Evolutionary conservation across 169 alveolate genomes (phyloP), one percentile per base, ranked within the genome.

Genomic region (Plasmodium relictum): DNA sequence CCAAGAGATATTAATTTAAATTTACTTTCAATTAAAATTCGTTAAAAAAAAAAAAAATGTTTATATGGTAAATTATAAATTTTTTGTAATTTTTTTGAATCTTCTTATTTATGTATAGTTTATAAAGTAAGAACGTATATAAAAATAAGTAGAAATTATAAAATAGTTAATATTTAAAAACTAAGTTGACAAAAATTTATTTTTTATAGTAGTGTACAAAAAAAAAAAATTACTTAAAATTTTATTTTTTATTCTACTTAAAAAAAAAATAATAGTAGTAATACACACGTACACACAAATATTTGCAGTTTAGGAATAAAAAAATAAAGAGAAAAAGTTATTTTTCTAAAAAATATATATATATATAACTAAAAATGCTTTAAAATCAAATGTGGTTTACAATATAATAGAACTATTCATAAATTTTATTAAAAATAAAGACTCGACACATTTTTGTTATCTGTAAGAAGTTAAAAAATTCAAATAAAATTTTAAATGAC

Each of bases 211-310:
- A 31, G 39, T 31, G 37, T 22, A 72, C 22, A 72, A 26, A 72
- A 56, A 39, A 52, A 52, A 50, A 71, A 48, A 72, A 72, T 26
- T 66, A 24, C 41, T 26, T 24, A 50, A 24, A 26, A 31, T 16
- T 48, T 58, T 22, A 48, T 16, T 37, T 26, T 44, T 44, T 68
- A 37, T 80, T 68, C 18, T 54, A 26, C 45, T 56, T 68, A 2
- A n/a, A 68, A 71, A 71, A 66, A 80, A 66, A 66, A 42, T n/a
- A 50, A 48, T 56, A 6, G 50, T 54, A 31, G 18, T 37, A 62
- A 76, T 65, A 63, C 22, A 73, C 68, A 65, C 86, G 39, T 61
- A 61, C 73, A 78, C 71, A 65, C 70, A 78, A 22, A 66, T 63
- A 70, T 65, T 42, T 63, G 65, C 59, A 50, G 39, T 73, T 16